phyloP scores from a whole-genome alignment of 768 basidiomycete genomes.

The Boletus edulis region DNA sequence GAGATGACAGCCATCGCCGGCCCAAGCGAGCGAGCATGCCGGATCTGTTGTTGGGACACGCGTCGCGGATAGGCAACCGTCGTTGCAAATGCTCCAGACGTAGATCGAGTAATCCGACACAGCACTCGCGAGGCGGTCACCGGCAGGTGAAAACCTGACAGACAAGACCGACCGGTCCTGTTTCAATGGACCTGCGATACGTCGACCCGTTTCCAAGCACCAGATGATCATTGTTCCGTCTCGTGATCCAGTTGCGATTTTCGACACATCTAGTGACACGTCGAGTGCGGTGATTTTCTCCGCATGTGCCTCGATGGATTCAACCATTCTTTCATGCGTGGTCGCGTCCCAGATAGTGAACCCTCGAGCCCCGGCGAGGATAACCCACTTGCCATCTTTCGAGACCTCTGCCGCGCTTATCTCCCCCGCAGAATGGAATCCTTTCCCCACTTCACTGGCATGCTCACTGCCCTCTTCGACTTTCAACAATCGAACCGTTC shows the following conservation, averaged over 20 bases:
- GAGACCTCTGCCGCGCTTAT: conserved; percentile 3
- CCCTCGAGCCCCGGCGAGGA: background rate
- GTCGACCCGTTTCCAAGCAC: conserved; percentile 15
- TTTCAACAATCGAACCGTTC: conserved; percentile 9
- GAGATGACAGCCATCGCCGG: conserved; percentile 14
- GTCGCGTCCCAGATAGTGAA: conserved; percentile 10
- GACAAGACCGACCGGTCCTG: conserved; percentile 9
- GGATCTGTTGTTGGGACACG: conserved; percentile 1
- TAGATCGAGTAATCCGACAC: conserved; percentile 5
- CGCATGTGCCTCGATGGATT: conserved; percentile 10
- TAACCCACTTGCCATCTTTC: conserved; percentile 17
- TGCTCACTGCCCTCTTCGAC: background rate
- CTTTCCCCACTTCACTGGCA: background rate
- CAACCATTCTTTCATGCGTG: conserved; percentile 3
- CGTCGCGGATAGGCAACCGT: background rate
- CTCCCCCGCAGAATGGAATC: background rate
- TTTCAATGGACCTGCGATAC: conserved; percentile 18
- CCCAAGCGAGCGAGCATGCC: conserved; percentile 18
- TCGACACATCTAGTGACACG: conserved; percentile 16
- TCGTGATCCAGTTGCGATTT: conserved; percentile 21
- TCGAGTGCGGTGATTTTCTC: conserved; percentile 19
- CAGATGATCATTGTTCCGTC: conserved; percentile 22
- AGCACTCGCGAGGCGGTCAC: conserved; percentile 16
- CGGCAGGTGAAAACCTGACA: conserved; percentile 22
- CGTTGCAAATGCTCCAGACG: conserved; percentile 3